Base-by-base conservation (phyloP, 2,329 filamentous ascomycete genomes). In the Neocatenulostroma microsporum region DNA sequence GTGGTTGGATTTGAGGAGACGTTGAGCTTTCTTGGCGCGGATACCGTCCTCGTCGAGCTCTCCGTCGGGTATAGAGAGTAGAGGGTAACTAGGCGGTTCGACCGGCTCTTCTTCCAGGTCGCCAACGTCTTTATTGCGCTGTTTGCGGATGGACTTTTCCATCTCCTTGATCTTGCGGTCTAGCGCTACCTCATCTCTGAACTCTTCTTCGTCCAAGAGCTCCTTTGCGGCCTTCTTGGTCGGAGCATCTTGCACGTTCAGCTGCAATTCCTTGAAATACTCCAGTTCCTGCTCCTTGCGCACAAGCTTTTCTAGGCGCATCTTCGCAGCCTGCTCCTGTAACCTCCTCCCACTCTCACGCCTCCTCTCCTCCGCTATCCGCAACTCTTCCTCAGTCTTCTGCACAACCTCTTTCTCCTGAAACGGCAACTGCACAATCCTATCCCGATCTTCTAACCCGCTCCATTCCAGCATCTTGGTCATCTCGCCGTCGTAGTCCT, bases 241-340 rank as follows among this genome's bases (percentile, higher is more conserved):
- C 49, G 84, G 76, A 17, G 81, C 78, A 2, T 62, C 57, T 31
- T 71, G 73, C 8, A 95, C 69, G 45, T 77, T 78, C 21, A 68
- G 61, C 54, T 93, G 86, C 3, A 98, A 66, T 41, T 86, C 77
- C 56, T 86, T 87, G 69, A 88, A 95, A 62, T 94, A 95, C 50
- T 94, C 88, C 2, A 96, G 67, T 57, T 96, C 88, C 56, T 94
- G 80, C 63, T 98, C 91, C 62, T 98, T 98, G 55, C 84, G 84
- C 58, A 96, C 85, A 30, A 98, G 70, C 56, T 94, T 94, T 47
- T 98, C 91, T 1, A 98, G 68, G 6, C 91, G 81, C 86, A 95
- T 94, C 62, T 94, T 96, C 8, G 89, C 89, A 0, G 91, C 91
- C 62, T 98, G 91, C 53, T 95, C 87, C 60, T 98, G 91, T 18